Evolutionary conservation across 176 grass and related monocot species (phyloP), one percentile per base, ranked within the genome.

Genomic region (Saccharum spontaneum): DNA sequence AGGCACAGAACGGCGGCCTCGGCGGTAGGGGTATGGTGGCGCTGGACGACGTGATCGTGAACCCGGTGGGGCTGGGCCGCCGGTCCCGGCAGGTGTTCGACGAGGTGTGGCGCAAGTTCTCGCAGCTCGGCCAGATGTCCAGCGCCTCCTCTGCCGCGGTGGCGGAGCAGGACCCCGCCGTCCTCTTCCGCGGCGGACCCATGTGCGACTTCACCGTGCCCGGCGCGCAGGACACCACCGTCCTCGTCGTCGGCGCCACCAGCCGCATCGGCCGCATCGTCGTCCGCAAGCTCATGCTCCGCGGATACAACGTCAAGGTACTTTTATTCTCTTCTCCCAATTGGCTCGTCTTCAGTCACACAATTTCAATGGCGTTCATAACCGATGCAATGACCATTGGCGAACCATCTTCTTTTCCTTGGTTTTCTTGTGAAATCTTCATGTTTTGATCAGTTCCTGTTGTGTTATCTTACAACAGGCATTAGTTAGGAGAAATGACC

Each of bases 61-160:
- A 93, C 69, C 95, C 95, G 43, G 95, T 98, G 80, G 95, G 93
- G 16, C 83, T 98, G 23, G 95, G 95, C 20, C 93, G 95, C 5
- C 88, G 84, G 11, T 98, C 93, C 17, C 89, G 93, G 71, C 96
- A 95, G 91, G 80, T 98, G 49, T 98, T 98, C 88, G 91, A 98
- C 84, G 96, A 98, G 83, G 93, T 98, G 83, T 98, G 96, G 93
- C 89, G 93, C 82, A 98, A 94, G 86, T 95, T 98, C 93, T 98
- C 96, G n/a, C 93, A 85, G 14, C 89, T 98, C 13, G 96, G 91
- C 6, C 96, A 98, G 91, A 98, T 98, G 69, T 95, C 96, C 11
- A 88, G 95, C 84, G 87, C 96, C 5, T 88, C 94, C 5, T 71
- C 84, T 62, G 65, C 87, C 5, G 80, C 81, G 15, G 69, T 77